Conservation (phyloP, 768 basidiomycete genomes). For the Amanita molliuscula region DNA sequence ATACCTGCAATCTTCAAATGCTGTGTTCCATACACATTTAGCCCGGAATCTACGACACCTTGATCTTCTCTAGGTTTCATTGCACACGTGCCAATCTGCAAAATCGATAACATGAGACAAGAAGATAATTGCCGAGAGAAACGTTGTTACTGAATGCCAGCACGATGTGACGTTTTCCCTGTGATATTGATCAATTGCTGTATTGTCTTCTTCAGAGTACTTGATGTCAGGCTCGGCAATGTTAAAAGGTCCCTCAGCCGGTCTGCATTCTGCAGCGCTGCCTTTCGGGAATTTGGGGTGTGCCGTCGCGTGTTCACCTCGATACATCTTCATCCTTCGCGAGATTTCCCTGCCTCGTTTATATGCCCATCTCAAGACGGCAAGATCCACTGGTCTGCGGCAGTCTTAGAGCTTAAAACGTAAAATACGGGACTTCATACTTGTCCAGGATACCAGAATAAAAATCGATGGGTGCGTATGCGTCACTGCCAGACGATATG, state of each 20-base stretch:
- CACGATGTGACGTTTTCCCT: slow-evolving; percentile 25
- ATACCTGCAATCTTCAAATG: slow-evolving; percentile 50
- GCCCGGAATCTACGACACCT: slow-evolving; percentile 51
- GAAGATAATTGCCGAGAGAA: not conserved
- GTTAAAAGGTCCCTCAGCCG: slow-evolving; percentile 19
- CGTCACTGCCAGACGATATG: slow-evolving; percentile 30
- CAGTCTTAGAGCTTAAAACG: not conserved
- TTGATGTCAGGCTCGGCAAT: slow-evolving; percentile 23
- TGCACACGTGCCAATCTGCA: slow-evolving; percentile 52
- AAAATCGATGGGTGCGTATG: slow-evolving; percentile 32
- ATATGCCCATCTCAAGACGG: slow-evolving; percentile 38
- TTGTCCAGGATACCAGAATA: slow-evolving; percentile 32
- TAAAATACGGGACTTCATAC: slow-evolving; percentile 18
- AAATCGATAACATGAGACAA: not conserved
- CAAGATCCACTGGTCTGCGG: slow-evolving; percentile 31
- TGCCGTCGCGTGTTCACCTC: slow-evolving; percentile 25
- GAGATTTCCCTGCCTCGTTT: slow-evolving; percentile 44
- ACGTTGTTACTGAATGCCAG: slow-evolving; percentile 32
- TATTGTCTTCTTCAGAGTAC: slow-evolving; percentile 31
- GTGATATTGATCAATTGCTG: slow-evolving; percentile 30
- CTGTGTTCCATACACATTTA: slow-evolving; percentile 52
- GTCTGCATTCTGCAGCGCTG: slow-evolving; percentile 19
- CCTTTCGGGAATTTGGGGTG: slow-evolving; percentile 29
- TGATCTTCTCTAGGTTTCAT: slow-evolving; percentile 51
- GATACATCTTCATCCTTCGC: slow-evolving; percentile 39